Conservation (phyloP, 1,284 basidiomycete species). For the Moesziomyces parantarcticus region DNA sequence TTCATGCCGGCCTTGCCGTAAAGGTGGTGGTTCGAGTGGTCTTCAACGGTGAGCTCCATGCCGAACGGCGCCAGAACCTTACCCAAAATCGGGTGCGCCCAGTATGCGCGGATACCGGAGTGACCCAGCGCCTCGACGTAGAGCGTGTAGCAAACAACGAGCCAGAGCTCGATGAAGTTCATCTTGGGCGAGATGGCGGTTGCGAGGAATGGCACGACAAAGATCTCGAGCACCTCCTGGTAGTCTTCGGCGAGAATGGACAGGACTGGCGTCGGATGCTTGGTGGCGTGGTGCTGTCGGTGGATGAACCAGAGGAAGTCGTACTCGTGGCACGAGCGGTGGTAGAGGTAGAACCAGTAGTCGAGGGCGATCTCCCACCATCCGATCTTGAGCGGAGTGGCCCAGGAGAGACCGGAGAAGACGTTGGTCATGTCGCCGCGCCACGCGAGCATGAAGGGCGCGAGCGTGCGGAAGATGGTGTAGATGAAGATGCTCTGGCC, state of each 20-base stretch:
- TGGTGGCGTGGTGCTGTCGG: conserved; percentile 57
- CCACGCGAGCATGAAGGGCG: conserved; percentile 59
- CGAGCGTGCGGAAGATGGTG: conserved; percentile 62
- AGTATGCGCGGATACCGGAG: conserved; percentile 59
- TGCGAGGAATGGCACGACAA: conserved; percentile 55
- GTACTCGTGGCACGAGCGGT: conserved; percentile 58
- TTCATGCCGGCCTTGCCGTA: conserved; percentile 59
- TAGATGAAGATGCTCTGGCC: conserved; percentile 63
- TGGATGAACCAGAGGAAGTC: conserved; percentile 56
- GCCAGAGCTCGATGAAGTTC: conserved; percentile 58
- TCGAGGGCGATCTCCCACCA: conserved; percentile 60
- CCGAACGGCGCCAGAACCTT: conserved; percentile 49
- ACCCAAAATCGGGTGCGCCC: conserved; percentile 43
- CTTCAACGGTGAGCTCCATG: conserved; percentile 64
- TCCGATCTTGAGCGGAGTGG: conserved; percentile 57
- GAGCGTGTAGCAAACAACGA: conserved; percentile 52
- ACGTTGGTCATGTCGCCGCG: conserved; percentile 58
- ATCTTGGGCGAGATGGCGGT: conserved; percentile 55
- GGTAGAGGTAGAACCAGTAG: conserved; percentile 63
- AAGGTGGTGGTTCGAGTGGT: conserved; percentile 67
- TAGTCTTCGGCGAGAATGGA: conserved; percentile 59
- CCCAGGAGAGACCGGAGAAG: conserved; percentile 52
- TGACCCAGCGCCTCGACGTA: conserved; percentile 59
- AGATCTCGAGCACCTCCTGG: conserved; percentile 61
- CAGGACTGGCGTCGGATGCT: conserved; percentile 60